Conservation (phyloP, 2,329 filamentous ascomycete genomes). For the Aureobasidium sp. region DNA sequence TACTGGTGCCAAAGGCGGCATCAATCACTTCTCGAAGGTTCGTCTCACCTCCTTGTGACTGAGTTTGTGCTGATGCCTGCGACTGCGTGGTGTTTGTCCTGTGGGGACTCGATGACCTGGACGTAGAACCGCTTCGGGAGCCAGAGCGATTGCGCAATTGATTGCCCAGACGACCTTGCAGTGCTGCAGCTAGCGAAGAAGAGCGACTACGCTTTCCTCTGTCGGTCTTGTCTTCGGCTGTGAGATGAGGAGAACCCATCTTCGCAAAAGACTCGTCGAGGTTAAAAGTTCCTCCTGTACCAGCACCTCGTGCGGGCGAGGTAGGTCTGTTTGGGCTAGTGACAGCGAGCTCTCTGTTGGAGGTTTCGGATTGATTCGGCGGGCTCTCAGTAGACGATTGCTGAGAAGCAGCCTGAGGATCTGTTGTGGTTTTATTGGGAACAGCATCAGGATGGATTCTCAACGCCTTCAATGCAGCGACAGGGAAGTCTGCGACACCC, state of each 20-base stretch:
- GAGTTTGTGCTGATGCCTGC: background rate
- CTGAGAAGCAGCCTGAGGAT: background rate
- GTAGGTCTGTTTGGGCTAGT: background rate
- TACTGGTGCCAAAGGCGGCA: slow-evolving; percentile 26
- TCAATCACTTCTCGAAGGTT: slow-evolving; percentile 16
- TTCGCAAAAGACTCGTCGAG: slow-evolving; percentile 19
- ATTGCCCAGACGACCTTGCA: slow-evolving; percentile 13
- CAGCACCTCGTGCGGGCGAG: background rate
- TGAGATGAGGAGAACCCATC: slow-evolving; percentile 14
- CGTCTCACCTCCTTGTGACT: background rate
- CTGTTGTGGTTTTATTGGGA: slow-evolving; percentile 14
- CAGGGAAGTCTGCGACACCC: slow-evolving; percentile 66
- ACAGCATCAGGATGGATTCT: slow-evolving; percentile 29
- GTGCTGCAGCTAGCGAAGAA: slow-evolving; percentile 14
- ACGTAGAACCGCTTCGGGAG: slow-evolving; percentile 1
- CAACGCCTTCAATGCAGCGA: slow-evolving; percentile 43
- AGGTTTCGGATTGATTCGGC: background rate
- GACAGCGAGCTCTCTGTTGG: background rate
- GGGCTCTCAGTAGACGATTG: background rate
- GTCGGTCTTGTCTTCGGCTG: background rate
- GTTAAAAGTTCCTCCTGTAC: slow-evolving; percentile 17
- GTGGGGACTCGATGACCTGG: background rate
- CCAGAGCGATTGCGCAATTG: background rate
- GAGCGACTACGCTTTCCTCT: slow-evolving; percentile 8
- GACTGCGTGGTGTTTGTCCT: background rate